These are phyloP conservation scores for Capsicum pubescens DNA, from an alignment of 257 asterid species.

Conservation along the genomic window DNA sequence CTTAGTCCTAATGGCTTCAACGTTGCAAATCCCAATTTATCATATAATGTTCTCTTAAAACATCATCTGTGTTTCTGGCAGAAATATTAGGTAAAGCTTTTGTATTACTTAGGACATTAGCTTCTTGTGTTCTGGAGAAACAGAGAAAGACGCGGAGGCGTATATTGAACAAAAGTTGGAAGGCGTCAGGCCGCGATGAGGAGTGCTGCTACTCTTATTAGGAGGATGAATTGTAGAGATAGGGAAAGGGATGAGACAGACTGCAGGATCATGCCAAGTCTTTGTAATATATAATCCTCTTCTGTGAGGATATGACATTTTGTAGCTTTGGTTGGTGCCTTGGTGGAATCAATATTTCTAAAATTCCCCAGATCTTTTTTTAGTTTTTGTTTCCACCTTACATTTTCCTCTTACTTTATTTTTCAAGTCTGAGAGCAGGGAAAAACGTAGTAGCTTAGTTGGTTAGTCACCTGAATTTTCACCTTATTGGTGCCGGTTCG, in stretches of 20 bases:
- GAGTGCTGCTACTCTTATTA: neutral
- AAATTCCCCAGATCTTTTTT: neutral
- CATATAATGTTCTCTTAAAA: slow-evolving; percentile 6
- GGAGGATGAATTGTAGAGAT: slow-evolving; percentile 22
- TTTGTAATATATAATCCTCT: slow-evolving; percentile 21
- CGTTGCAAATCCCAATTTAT: slow-evolving; percentile 5
- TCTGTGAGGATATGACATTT: neutral
- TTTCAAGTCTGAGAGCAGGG: rapidly evolving
- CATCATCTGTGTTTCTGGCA: neutral
- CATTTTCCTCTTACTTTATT: neutral
- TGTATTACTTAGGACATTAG: neutral
- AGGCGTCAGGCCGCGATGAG: neutral
- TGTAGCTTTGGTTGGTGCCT: neutral
- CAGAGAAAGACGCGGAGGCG: neutral
- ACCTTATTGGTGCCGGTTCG: neutral
- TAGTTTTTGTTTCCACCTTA: neutral
- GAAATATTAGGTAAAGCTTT: slow-evolving; percentile 18
- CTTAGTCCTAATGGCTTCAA: neutral
- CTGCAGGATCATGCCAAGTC: slow-evolving; percentile 6
- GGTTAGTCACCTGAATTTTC: rapidly evolving
- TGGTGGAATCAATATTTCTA: slow-evolving; percentile 5
- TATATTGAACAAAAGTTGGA: slow-evolving; percentile 16
- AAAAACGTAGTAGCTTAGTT: neutral
- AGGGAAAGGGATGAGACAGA: slow-evolving; percentile 5
- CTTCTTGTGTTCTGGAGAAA: slow-evolving; percentile 4